Percentiles rank a stretch among this genome's conserved stretches.
phyloP scores from a whole-genome alignment of 2,329 filamentous ascomycete genomes.

The Pseudocercospora ulei region DNA sequence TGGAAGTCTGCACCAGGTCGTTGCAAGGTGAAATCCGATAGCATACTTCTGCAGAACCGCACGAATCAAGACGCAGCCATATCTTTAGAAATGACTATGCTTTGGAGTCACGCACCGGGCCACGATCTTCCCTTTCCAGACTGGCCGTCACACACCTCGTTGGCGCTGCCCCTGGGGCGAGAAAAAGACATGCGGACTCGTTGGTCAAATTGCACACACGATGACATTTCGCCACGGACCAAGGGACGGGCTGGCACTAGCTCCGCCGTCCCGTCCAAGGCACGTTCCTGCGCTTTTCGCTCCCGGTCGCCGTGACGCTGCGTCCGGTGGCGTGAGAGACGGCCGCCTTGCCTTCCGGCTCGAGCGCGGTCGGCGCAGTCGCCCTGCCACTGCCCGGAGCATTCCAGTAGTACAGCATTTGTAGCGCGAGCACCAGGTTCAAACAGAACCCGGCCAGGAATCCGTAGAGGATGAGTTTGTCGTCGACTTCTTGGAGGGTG shows the following conservation, averaged over 20 bases:
- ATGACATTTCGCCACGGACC: too few species aligned
- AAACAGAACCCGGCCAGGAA: conserved; percentile 86
- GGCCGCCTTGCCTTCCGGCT: conserved; percentile 35
- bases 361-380: conserved; percentile 35
- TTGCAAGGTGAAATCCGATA: too few species aligned
- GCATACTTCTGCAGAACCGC: too few species aligned
- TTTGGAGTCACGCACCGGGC: too few species aligned
- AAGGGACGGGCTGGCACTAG: too few species aligned
- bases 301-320: conserved; percentile 31
- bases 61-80: too few species aligned
- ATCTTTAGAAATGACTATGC: too few species aligned
- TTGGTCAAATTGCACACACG: background rate
- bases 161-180: too few species aligned
- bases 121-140: too few species aligned
- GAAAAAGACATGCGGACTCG: too few species aligned
- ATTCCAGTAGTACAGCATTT: conserved; percentile 98
- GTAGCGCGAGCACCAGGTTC: conserved; percentile 73
- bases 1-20: too few species aligned
- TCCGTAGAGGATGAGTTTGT: conserved; percentile 89
- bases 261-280: conserved; percentile 31
- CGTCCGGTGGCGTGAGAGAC: conserved; percentile 29
- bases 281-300: conserved; percentile 33
- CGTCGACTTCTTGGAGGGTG: conserved; percentile 91
- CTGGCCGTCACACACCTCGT: too few species aligned
- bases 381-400: conserved; percentile 37